Conservation (phyloP, 441 rosid species). For the Bocquillonia castaneifolia region DNA sequence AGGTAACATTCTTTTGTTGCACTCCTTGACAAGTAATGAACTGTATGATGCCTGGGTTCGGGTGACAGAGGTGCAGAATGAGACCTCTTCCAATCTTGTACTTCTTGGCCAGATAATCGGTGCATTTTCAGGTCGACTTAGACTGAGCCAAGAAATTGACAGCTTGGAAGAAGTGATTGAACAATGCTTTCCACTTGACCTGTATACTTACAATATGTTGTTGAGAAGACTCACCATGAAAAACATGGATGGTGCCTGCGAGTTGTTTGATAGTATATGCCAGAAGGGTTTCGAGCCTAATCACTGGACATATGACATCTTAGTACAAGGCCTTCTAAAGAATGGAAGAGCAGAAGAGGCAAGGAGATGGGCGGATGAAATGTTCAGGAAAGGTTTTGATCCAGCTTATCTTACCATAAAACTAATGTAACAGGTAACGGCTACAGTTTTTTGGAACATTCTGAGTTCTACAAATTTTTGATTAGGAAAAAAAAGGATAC, state of each 20-base stretch:
- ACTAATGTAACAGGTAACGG: slow-evolving; percentile 13
- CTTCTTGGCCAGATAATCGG: slow-evolving; percentile 60
- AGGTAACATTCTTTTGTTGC: slow-evolving; percentile 64
- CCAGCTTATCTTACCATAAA: slow-evolving; percentile 8
- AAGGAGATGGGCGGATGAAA: slow-evolving; percentile 33
- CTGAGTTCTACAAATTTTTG: slow-evolving; percentile 7
- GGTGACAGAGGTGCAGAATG: slow-evolving; percentile 34
- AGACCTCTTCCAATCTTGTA: slow-evolving; percentile 35
- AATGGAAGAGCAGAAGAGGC: slow-evolving; percentile 41
- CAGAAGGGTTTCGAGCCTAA: slow-evolving; percentile 63
- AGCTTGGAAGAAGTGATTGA: slow-evolving; percentile 47
- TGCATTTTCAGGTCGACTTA: slow-evolving; percentile 44
- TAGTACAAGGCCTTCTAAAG: slow-evolving; percentile 36
- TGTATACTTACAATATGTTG: slow-evolving; percentile 57
- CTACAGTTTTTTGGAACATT: background rate
- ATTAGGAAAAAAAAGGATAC: slow-evolving; percentile 1
- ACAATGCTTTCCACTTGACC: slow-evolving; percentile 53
- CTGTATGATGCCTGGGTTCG: slow-evolving; percentile 60
- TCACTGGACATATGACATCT: slow-evolving; percentile 45
- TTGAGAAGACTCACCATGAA: slow-evolving; percentile 40
- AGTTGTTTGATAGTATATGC: slow-evolving; percentile 39
- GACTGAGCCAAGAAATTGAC: slow-evolving; percentile 29
- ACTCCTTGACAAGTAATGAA: slow-evolving; percentile 39
- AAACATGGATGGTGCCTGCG: slow-evolving; percentile 41
- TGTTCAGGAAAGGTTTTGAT: slow-evolving; percentile 31